Evolutionary conservation across 257 asterid genomes (phyloP).

Genomic region (Mitragyna speciosa): DNA sequence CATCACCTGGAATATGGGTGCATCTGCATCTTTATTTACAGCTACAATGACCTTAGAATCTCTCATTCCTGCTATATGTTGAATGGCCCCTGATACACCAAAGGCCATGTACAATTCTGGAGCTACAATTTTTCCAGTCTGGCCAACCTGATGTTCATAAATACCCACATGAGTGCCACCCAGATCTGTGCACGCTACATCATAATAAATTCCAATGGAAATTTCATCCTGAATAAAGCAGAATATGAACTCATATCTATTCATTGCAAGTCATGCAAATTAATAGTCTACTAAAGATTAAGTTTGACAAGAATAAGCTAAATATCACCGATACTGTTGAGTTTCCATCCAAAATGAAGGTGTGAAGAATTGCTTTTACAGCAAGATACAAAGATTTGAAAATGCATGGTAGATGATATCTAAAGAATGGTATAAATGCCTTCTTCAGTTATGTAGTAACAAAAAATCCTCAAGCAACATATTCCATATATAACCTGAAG

Average conservation of each 20-base stretch:
- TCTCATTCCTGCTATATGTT: conserved; percentile 96
- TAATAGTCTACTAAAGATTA: neutral
- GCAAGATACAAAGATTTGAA: neutral
- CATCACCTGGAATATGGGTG: conserved; percentile 95
- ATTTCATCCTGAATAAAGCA: neutral
- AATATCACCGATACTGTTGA: neutral
- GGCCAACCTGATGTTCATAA: conserved; percentile 70
- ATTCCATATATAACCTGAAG: conserved; percentile 63
- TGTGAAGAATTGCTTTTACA: neutral
- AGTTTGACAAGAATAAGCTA: neutral
- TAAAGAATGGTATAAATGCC: no score
- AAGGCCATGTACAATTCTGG: conserved; percentile 93
- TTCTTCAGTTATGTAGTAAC: neutral
- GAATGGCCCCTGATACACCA: conserved; percentile 99
- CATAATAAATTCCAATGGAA: neutral
- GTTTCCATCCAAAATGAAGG: neutral
- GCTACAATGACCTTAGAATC: conserved; percentile 96
- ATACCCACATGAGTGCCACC: conserved; percentile 14
- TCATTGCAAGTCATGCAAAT: neutral
- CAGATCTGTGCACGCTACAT: neutral
- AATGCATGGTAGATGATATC: neutral
- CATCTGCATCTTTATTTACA: conserved; percentile 93
- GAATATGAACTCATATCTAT: neutral
- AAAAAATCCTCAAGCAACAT: conserved; percentile 6
- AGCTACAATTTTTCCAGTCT: conserved; percentile 95